A percentile compares a stretch with the other conserved stretches of the same genome.
These are phyloP conservation scores for Diaporthe humulicola DNA, from an alignment of 2,329 filamentous ascomycete species.

Conservation along the genomic window DNA sequence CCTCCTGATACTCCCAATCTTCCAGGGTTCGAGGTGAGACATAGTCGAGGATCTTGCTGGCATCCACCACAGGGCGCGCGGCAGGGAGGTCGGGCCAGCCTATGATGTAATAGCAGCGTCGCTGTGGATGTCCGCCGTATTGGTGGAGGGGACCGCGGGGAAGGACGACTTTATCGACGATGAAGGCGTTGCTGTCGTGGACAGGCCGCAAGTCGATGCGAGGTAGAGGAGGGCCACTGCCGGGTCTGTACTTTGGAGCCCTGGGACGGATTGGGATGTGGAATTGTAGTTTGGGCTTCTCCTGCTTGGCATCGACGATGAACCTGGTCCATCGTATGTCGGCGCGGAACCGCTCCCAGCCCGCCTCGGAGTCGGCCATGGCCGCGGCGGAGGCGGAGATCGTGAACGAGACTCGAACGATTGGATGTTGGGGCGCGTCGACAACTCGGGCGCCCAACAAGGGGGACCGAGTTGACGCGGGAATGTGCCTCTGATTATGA, in stretches of 20 bases:
- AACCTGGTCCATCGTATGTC: slow-evolving; percentile 30
- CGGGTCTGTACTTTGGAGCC: slow-evolving; percentile 56
- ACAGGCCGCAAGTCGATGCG: slow-evolving; percentile 62
- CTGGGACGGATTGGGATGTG: slow-evolving; percentile 50
- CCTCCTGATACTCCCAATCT: slow-evolving; percentile 65
- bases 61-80: slow-evolving; percentile 60
- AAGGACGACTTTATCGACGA: slow-evolving; percentile 65
- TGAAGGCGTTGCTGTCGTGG: slow-evolving; percentile 68
- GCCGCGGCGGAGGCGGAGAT: not conserved
- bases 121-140: slow-evolving; percentile 48
- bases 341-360: slow-evolving; percentile 29
- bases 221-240: slow-evolving; percentile 61
- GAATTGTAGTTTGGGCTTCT: slow-evolving; percentile 40
- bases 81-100: slow-evolving; percentile 67
- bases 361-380: not conserved
- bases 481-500: not conserved
- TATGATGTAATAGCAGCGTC: slow-evolving; percentile 66
- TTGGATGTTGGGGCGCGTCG: not conserved
- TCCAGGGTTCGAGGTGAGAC: slow-evolving; percentile 70
- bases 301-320: not conserved
- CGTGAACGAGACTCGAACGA: not conserved
- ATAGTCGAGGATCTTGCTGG: slow-evolving; percentile 66
- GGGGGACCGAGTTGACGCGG: not conserved
- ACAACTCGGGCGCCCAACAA: slow-evolving; percentile 3
- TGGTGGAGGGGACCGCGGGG: slow-evolving; percentile 49